phyloP scores from a whole-genome alignment of 768 basidiomycete species.

The Calocera cornea region DNA sequence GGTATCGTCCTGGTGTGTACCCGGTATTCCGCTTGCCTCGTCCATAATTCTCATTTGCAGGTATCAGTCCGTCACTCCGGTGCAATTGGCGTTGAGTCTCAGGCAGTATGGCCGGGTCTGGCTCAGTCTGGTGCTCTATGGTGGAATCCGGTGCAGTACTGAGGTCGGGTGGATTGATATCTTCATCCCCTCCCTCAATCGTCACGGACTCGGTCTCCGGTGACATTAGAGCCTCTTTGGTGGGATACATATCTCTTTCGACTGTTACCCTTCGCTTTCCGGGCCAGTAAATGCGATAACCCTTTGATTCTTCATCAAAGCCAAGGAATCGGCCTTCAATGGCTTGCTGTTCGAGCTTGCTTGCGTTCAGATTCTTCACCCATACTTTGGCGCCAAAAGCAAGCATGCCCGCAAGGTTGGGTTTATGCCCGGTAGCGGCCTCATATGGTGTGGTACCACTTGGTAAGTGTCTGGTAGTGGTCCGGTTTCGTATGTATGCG shows the following conservation, averaged over 20 bases:
- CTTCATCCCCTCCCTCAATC: not conserved
- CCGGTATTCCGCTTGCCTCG: too few relatives aligned
- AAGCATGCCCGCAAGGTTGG: constrained; percentile 9
- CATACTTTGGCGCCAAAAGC: constrained; percentile 17
- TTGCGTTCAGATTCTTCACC: not conserved
- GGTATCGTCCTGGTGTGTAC: too few relatives aligned
- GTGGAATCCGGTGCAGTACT: too few relatives aligned
- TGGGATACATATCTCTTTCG: not conserved
- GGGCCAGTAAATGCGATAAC: not conserved
- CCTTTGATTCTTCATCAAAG: not conserved
- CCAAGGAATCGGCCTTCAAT: not conserved
- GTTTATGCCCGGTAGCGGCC: too few relatives aligned
- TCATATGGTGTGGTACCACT: too few relatives aligned
- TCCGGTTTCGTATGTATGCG: constrained; percentile 1
- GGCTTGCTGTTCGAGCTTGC: not conserved
- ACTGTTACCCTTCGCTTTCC: not conserved
- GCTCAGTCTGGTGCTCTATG: too few relatives aligned
- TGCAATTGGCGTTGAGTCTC: too few relatives aligned
- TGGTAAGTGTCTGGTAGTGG: too few relatives aligned
- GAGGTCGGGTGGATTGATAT: too few relatives aligned
- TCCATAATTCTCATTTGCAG: too few relatives aligned
- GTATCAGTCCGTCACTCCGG: too few relatives aligned
- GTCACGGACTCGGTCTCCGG: not conserved
- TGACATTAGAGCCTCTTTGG: not conserved
- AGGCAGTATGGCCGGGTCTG: too few relatives aligned